Evolutionary conservation across 225 moss, liverwort and hornwort genomes (phyloP).

Genomic region (Thuidium tamariscinum): DNA sequence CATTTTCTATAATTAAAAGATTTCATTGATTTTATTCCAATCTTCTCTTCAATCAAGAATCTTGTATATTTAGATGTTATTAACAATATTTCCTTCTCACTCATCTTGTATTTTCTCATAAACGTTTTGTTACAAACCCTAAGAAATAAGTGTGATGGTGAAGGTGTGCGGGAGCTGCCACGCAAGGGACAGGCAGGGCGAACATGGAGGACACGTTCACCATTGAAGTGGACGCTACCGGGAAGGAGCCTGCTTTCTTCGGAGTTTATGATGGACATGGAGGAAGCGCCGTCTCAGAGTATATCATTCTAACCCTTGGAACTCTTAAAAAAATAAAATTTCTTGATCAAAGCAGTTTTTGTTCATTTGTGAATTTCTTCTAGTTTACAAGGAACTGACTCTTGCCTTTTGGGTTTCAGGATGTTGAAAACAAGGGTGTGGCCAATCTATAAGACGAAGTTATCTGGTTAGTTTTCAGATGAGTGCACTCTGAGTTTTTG

Average conservation of each 20-base stretch:
- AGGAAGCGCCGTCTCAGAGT: constrained; percentile 86
- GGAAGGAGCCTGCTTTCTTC: constrained; percentile 67
- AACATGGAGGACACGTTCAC: constrained; percentile 72
- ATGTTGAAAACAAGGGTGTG: constrained; percentile 65
- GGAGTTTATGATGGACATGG: constrained; percentile 97
- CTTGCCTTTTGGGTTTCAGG: constrained; percentile 17
- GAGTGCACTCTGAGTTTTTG: not conserved
- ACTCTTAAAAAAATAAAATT: not conserved
- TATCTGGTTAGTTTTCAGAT: constrained; percentile 38
- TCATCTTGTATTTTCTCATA: not conserved
- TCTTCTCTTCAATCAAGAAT: not conserved
- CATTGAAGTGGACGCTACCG: constrained; percentile 55
- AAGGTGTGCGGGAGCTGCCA: constrained; percentile 64
- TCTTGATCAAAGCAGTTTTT: not conserved
- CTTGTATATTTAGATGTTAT: not conserved
- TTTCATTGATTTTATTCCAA: not conserved
- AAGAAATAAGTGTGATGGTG: not conserved
- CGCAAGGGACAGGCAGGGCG: constrained; percentile 58
- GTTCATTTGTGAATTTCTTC: not conserved
- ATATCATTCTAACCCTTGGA: not conserved
- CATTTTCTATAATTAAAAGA: not conserved
- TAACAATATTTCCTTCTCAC: not conserved
- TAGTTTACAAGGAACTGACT: not conserved
- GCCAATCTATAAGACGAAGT: constrained; percentile 77
- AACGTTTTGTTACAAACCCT: not conserved